These are phyloP conservation scores for Mangifera indica DNA, from an alignment of 345 rosid species.

Conservation along the genomic window DNA sequence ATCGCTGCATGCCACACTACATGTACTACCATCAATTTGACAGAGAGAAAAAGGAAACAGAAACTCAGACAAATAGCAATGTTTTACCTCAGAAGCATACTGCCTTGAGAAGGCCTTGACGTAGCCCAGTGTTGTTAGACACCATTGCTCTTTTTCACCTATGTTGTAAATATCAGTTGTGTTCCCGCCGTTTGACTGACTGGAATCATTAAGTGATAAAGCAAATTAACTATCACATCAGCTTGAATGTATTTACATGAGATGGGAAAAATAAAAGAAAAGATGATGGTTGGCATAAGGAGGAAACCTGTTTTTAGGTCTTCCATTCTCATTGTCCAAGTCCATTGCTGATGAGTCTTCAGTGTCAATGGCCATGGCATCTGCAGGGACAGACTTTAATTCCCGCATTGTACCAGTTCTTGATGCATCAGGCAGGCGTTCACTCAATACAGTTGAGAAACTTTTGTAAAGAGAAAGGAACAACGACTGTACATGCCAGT, in stretches of 20 bases:
- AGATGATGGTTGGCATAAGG: no score
- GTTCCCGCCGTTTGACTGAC: conserved; percentile 51
- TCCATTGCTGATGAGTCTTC: conserved; percentile 75
- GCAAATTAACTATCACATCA: neutral
- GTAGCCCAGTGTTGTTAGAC: conserved; percentile 84
- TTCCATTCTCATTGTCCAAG: conserved; percentile 67
- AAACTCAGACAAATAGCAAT: neutral
- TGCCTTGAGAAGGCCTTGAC: conserved; percentile 88
- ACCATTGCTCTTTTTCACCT: conserved; percentile 93
- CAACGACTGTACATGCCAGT: conserved; percentile 47
- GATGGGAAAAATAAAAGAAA: neutral
- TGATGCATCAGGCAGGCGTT: conserved; percentile 79
- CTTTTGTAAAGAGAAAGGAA: conserved; percentile 62
- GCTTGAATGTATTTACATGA: neutral
- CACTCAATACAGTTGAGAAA: conserved; percentile 66
- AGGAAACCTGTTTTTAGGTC: conserved; percentile 42
- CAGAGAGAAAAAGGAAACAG: neutral
- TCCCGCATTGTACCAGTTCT: conserved; percentile 52
- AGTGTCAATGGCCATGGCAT: conserved; percentile 53
- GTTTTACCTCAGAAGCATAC: conserved; percentile 83
- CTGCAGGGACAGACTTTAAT: conserved; percentile 52
- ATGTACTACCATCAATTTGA: no score
- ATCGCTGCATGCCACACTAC: neutral
- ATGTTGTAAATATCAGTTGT: conserved; percentile 36
- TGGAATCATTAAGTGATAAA: conserved; percentile 26